These are phyloP conservation scores for Cucumis sativus DNA, from an alignment of 306 rosid species.

Conservation along the genomic window Cucumber_9930_V3 NC_026661.2:14203501-14204000, in stretches of 20 bases:
- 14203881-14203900: not conserved
- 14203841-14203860: slow-evolving; percentile 64
- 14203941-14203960: slow-evolving; percentile 86
- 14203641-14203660: slow-evolving; percentile 67
- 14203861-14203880: slow-evolving; percentile 55
- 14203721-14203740: slow-evolving; percentile 35
- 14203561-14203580: not conserved
- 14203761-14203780: slow-evolving; percentile 43
- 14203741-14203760: slow-evolving; percentile 63
- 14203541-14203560: not conserved
- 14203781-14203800: slow-evolving; percentile 85
- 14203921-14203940: not conserved
- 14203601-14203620: slow-evolving; percentile 66
- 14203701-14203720: slow-evolving; percentile 33
- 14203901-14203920: not conserved
- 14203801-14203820: slow-evolving; percentile 94
- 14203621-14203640: slow-evolving; percentile 85
- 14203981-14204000: slow-evolving; percentile 64
- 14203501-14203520: not conserved
- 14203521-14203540: not conserved
- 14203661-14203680: slow-evolving; percentile 47
- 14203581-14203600: slow-evolving; percentile 46
- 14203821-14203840: slow-evolving; percentile 57
- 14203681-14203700: slow-evolving; percentile 37
- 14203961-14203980: slow-evolving; percentile 66